These are phyloP conservation scores for Hibiscus tridactylites DNA, from an alignment of 345 rosid species.

Conservation along the genomic window DNA sequence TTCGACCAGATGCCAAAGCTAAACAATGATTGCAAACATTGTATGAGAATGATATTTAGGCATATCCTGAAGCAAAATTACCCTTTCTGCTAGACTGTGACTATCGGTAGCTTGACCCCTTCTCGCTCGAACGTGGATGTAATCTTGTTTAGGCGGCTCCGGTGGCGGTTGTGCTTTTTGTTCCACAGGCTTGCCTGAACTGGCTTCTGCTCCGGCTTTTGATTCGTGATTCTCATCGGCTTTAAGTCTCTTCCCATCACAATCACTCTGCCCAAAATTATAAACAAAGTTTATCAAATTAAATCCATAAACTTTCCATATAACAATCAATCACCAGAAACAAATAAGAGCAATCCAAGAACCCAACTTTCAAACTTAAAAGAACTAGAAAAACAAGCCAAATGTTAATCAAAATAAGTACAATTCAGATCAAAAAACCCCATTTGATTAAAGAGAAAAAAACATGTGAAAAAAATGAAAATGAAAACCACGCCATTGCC, in stretches of 20 bases:
- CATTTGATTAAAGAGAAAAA: neutral
- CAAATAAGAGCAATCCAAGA: neutral
- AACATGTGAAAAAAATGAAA: neutral
- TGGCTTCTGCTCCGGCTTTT: neutral
- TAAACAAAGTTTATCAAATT: neutral
- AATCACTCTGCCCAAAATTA: neutral
- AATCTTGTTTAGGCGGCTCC: neutral
- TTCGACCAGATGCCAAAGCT: neutral
- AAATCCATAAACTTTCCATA: neutral
- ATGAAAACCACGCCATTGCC: neutral
- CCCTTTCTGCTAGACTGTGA: neutral
- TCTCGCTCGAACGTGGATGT: neutral
- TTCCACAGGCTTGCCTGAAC: neutral
- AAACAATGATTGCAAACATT: neutral
- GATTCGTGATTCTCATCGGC: neutral
- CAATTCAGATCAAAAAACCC: neutral
- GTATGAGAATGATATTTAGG: neutral
- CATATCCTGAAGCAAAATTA: neutral
- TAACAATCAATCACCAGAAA: neutral
- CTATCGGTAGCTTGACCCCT: neutral
- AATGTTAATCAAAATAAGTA: neutral
- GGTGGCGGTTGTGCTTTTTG: neutral
- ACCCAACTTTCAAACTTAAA: neutral
- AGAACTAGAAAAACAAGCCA: neutral
- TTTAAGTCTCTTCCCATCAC: neutral